phyloP scores from a whole-genome alignment of 2,329 filamentous ascomycete genomes.

The Akanthomyces dipterigenus region DNA sequence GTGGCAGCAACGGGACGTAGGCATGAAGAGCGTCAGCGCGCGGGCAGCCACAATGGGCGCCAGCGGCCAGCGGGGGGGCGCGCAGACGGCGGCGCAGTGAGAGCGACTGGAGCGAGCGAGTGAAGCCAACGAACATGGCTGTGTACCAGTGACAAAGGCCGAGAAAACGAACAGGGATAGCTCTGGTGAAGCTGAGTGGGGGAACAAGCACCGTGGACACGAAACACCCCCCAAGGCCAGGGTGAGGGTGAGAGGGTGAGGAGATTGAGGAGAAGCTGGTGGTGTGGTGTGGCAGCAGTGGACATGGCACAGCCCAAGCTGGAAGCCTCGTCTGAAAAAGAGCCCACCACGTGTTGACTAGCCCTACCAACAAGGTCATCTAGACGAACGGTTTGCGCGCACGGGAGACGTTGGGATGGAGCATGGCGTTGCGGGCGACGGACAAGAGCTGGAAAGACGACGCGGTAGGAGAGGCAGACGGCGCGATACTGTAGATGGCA shows the following conservation, averaged over 20 bases:
- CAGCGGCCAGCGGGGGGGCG: neutral
- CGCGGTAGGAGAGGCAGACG: neutral
- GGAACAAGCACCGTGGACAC: neutral
- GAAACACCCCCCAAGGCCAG: neutral
- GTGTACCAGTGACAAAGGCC: conserved; percentile 6
- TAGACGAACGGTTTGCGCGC: neutral
- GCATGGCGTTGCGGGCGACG: neutral
- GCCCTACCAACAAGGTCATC: conserved; percentile 5
- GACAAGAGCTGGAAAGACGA: neutral
- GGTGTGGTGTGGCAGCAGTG: conserved; percentile 9
- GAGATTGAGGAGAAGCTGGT: neutral
- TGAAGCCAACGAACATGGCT: conserved; percentile 11
- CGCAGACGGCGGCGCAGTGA: neutral
- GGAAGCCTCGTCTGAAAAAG: conserved; percentile 12
- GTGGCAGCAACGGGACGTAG: neutral
- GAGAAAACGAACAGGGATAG: conserved; percentile 4
- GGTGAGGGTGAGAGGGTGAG: neutral
- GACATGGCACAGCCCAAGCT: conserved; percentile 6
- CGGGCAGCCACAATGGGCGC: conserved; percentile 1
- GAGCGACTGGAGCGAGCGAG: neutral
- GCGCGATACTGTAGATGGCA: neutral
- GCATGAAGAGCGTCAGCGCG: conserved; percentile 2
- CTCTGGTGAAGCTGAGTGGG: conserved; percentile 5
- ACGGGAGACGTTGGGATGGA: neutral
- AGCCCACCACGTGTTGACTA: conserved; percentile 12